phyloP scores from a whole-genome alignment of 1,284 basidiomycete species.

The Boletus semigastroideus region DNA sequence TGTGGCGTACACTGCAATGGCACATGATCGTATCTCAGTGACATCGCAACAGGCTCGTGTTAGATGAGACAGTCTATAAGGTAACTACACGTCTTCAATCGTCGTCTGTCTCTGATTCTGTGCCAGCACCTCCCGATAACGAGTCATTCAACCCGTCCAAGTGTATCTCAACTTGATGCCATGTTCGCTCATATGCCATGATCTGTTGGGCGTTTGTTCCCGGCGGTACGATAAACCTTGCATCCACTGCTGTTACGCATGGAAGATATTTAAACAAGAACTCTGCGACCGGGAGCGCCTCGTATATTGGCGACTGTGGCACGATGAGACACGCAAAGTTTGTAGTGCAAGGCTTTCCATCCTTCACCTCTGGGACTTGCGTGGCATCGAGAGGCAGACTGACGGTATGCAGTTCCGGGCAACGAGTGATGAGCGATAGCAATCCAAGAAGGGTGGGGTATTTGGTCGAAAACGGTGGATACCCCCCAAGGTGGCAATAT shows the following conservation, averaged over 20 bases:
- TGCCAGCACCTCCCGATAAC: neutral
- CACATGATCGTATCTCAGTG: too few relatives aligned
- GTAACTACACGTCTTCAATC: too few relatives aligned
- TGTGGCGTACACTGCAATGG: too few relatives aligned
- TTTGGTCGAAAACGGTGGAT: slow-evolving; percentile 12
- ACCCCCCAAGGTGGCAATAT: slow-evolving; percentile 8
- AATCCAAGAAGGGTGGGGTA: slow-evolving; percentile 12
- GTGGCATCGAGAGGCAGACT: slow-evolving; percentile 15
- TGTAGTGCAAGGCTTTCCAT: neutral
- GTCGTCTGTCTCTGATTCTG: neutral
- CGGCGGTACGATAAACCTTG: neutral
- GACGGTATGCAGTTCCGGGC: slow-evolving; percentile 2
- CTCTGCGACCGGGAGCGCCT: slow-evolving; percentile 12
- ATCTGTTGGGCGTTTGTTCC: neutral
- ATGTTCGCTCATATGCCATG: neutral
- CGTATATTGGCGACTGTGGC: slow-evolving; percentile 14
- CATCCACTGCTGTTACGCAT: slow-evolving; percentile 3
- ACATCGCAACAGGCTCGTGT: too few relatives aligned
- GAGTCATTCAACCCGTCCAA: neutral
- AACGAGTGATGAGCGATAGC: slow-evolving; percentile 10
- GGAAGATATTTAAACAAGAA: slow-evolving; percentile 15
- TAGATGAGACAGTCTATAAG: too few relatives aligned
- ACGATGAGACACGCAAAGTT: slow-evolving; percentile 3
- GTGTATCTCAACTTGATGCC: neutral
- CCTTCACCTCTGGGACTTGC: slow-evolving; percentile 7